Percentiles rank a stretch among this genome's conserved stretches.
These are phyloP conservation scores for Microbotryum silenes-acaulis DNA, from an alignment of 1,284 basidiomycete genomes.

Conservation along the genomic window DNA sequence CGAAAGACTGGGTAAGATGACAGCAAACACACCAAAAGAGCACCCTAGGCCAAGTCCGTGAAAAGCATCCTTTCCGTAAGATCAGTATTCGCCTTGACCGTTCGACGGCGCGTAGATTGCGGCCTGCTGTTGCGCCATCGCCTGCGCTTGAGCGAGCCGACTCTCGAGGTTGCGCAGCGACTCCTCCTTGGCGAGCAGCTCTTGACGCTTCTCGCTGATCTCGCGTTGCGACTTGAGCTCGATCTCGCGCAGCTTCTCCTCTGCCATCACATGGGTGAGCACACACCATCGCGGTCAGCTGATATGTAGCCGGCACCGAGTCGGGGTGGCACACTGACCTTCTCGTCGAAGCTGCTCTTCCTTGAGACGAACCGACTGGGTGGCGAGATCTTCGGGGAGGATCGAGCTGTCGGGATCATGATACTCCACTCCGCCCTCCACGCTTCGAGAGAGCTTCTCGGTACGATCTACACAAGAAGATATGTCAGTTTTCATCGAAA, in stretches of 20 bases:
- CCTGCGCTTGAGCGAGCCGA: constrained; percentile 65
- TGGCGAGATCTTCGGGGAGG: constrained; percentile 88
- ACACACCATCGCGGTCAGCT: too few relatives aligned
- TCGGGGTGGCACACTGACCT: constrained; percentile 35
- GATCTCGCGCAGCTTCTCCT: constrained; percentile 96
- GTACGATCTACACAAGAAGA: background rate
- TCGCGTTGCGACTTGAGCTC: constrained; percentile 96
- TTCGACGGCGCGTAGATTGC: background rate
- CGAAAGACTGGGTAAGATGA: too few relatives aligned
- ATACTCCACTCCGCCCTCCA: constrained; percentile 49
- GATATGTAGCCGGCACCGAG: too few relatives aligned
- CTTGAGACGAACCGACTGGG: constrained; percentile 90
- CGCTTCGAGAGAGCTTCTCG: constrained; percentile 90
- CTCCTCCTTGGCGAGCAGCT: constrained; percentile 52
- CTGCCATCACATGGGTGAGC: constrained; percentile 36
- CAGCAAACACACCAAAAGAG: too few relatives aligned
- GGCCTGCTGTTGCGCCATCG: background rate
- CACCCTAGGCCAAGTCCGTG: too few relatives aligned
- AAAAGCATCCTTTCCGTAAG: too few relatives aligned
- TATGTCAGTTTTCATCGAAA: too few relatives aligned
- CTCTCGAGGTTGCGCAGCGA: constrained; percentile 70
- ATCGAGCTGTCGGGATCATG: constrained; percentile 44
- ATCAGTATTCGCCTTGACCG: background rate
- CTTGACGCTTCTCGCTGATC: constrained; percentile 97
- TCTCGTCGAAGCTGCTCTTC: constrained; percentile 96